A percentile compares a stretch with the other conserved stretches of the same genome.
phyloP scores from a whole-genome alignment of 306 rosid species.

The Prunus davidiana region DNA sequence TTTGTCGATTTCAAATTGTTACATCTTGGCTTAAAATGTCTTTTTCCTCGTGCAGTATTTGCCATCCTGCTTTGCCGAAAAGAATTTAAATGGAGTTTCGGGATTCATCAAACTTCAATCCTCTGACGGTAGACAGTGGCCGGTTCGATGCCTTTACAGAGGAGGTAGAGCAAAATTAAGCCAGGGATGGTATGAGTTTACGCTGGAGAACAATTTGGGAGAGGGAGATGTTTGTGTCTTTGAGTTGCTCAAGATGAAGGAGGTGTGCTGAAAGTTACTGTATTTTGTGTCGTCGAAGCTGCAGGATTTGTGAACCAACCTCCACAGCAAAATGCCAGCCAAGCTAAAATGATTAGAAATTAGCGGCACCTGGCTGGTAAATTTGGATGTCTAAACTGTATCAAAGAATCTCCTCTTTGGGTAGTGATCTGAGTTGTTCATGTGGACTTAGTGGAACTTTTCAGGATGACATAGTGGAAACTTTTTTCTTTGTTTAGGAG shows the following conservation, averaged over 20 bases:
- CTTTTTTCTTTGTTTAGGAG: constrained; percentile 19
- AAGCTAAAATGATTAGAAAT: constrained; percentile 49
- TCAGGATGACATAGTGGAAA: constrained; percentile 39
- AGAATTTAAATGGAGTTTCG: constrained; percentile 77
- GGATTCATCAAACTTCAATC: constrained; percentile 92
- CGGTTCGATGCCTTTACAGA: constrained; percentile 85
- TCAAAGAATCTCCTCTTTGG: constrained; percentile 32
- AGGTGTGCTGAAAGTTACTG: constrained; percentile 78
- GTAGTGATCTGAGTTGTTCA: constrained; percentile 43
- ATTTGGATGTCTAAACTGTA: constrained; percentile 28
- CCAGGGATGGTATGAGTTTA: constrained; percentile 95
- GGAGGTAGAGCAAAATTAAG: constrained; percentile 92
- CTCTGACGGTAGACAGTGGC: constrained; percentile 79
- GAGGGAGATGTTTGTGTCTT: constrained; percentile 98
- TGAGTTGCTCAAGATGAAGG: constrained; percentile 63
- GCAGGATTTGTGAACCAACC: constrained; percentile 42
- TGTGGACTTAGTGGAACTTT: constrained; percentile 42
- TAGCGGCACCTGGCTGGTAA: constrained; percentile 23
- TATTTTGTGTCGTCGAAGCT: constrained; percentile 63
- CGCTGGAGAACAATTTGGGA: constrained; percentile 75
- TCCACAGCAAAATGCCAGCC: constrained; percentile 38
- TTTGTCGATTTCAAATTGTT: constrained; percentile 12
- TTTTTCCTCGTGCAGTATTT: constrained; percentile 58
- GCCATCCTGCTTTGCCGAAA: constrained; percentile 98
- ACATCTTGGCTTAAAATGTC: not conserved